These are phyloP conservation scores for Fusarium tjaetaba DNA, from an alignment of 2,329 filamentous ascomycete genomes.

Conservation along the genomic window DNA sequence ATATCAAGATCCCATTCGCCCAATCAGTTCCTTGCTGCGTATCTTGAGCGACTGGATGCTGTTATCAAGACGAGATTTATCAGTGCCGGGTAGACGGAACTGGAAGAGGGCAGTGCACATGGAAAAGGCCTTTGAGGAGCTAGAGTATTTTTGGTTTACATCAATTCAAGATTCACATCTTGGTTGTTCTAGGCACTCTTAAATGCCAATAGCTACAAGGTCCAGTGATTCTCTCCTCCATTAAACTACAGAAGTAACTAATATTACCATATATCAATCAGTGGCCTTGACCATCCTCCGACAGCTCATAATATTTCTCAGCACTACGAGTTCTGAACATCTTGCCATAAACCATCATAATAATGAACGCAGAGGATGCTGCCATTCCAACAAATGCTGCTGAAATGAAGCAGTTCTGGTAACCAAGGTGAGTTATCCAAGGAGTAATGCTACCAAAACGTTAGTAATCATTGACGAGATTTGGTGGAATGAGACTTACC, in stretches of 20 bases:
- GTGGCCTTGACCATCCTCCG: background rate
- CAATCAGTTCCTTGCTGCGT: background rate
- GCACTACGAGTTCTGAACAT: constrained; percentile 42
- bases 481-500: background rate
- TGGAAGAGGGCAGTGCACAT: no score
- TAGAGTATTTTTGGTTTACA: background rate
- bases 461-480: background rate
- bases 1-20: background rate
- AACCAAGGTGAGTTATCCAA: constrained; percentile 54
- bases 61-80: background rate
- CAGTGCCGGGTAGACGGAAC: background rate
- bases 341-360: constrained; percentile 60
- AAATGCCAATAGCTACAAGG: rapidly evolving
- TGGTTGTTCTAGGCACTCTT: background rate
- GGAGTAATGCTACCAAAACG: constrained; percentile 53
- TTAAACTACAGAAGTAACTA: background rate
- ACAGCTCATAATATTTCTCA: constrained; percentile 16
- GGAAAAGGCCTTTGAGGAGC: rapidly evolving
- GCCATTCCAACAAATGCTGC: constrained; percentile 53
- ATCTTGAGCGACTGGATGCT: background rate
- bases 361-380: constrained; percentile 52
- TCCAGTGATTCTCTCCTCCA: no score
- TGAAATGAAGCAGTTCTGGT: constrained; percentile 56
- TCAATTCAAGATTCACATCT: background rate
- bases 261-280: background rate